Base-by-base conservation (phyloP, 2,329 filamentous ascomycete genomes). In the Penicillium expansum region DNA sequence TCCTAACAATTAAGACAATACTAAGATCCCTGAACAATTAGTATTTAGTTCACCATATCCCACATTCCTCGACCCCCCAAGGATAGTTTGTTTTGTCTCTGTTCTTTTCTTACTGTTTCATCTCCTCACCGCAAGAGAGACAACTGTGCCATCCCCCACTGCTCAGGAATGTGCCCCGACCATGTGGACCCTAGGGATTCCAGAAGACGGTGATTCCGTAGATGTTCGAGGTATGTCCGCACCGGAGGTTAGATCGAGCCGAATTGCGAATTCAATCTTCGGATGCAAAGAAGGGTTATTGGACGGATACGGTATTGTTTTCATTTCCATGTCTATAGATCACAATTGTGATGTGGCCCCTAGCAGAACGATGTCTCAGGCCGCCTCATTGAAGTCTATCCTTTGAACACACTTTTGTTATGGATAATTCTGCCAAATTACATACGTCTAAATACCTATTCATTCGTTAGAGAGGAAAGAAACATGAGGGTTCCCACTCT, bases 61-160 rank as follows among this genome's bases (percentile, higher is more conserved):
- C 39, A 52, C 53, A 56, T 56, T 56, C 53, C 48, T 45, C 20
- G 39, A 24, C 10, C 4, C 11, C 32, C 48, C 32, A 55, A 55
- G 43, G 37, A 55, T 44, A 10, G 4, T 32, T 51, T 55, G 37
- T 44, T 51, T 38, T 48, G 51, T 53, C 33, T 38, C 20, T 48
- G 20, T 20, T 43, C 43, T 51, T 27, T 38, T 33, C 18, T 48
- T 18, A 33, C 18, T 51, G 53, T 55, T 45, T 55, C 53, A 55
- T 27, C 53, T 56, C 53, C 53, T 56, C 53, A 56, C 53, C 53
- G 53, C 53, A 52, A 38, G 30, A 55, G 22, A 55, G 39, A 51
- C 48, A 51, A 51, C 14, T 32, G 51, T 47, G 33, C 32, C 52
- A 47, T 29, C 48, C 54, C 48, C 54, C 54, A 37, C 54, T 48